Percentiles rank a stretch among this genome's conserved stretches.
Conservation (phyloP, 768 basidiomycete genomes). For the Tephrocybe rancida region DNA sequence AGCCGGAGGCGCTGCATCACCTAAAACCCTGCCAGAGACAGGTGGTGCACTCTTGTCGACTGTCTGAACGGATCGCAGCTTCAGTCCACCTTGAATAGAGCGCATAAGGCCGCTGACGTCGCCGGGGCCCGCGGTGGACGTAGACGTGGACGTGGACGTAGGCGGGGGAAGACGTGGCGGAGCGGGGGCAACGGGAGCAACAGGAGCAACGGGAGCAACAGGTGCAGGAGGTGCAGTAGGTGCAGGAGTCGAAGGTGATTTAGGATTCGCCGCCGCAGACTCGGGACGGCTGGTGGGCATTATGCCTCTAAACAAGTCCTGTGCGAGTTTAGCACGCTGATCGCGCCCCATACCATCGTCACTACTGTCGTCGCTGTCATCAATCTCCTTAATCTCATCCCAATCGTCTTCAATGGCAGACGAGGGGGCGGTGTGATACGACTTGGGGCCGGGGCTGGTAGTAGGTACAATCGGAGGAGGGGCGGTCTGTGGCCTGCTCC, state of each 20-base stretch:
- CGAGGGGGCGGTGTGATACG: constrained; percentile 64
- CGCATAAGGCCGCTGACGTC: constrained; percentile 69
- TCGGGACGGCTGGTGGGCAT: constrained; percentile 59
- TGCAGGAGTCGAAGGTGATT: constrained; percentile 46
- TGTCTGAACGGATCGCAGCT: constrained; percentile 75
- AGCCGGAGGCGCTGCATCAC: constrained; percentile 66
- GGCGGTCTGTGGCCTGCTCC: constrained; percentile 39
- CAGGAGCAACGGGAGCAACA: constrained; percentile 29
- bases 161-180: constrained; percentile 37
- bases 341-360: constrained; percentile 70
- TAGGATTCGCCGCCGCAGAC: constrained; percentile 55
- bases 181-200: constrained; percentile 40
- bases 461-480: constrained; percentile 35
- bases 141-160: constrained; percentile 27
- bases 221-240: constrained; percentile 31
- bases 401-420: constrained; percentile 71
- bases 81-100: constrained; percentile 78
- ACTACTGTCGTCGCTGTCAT: constrained; percentile 71
- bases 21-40: constrained; percentile 77
- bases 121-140: constrained; percentile 37
- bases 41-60: constrained; percentile 78
- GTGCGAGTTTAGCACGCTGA: constrained; percentile 72
- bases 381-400: constrained; percentile 80
- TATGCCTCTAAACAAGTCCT: constrained; percentile 75
- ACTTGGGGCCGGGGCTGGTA: constrained; percentile 42